These are phyloP conservation scores for Aspergillus panamensis DNA, from an alignment of 495 filamentous ascomycete species.

Conservation along the genomic window DNA sequence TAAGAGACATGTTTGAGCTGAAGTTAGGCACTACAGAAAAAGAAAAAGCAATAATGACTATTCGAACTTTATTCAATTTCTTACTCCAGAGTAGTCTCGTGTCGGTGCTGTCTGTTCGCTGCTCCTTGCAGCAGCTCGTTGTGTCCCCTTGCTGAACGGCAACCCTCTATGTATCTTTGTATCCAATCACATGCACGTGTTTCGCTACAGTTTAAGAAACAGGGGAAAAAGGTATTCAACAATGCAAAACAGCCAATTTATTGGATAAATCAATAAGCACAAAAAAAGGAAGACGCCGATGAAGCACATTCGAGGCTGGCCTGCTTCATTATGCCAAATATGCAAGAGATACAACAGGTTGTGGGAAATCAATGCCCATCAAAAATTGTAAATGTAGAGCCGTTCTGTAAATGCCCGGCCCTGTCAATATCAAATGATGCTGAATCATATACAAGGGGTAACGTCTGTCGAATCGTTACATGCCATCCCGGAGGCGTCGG, in stretches of 20 bases:
- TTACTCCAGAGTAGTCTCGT: conserved; percentile 1
- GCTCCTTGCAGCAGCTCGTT: conserved; percentile 13
- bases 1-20: neutral
- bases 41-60: too few species aligned
- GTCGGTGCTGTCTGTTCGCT: neutral
- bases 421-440: conserved; percentile 6
- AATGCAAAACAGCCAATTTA: conserved; percentile 15
- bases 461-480: conserved; percentile 14
- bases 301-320: neutral
- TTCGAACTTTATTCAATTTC: conserved; percentile 10
- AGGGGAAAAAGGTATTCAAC: neutral
- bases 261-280: neutral
- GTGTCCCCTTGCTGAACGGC: conserved; percentile 14
- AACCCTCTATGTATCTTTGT: conserved; percentile 19
- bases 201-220: neutral
- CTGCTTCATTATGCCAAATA: conserved; percentile 11
- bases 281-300: conserved; percentile 13
- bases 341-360: conserved; percentile 5
- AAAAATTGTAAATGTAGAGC: conserved; percentile 5
- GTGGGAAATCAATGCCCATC: conserved; percentile 4
- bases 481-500: conserved; percentile 28
- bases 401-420: conserved; percentile 14
- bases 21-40: neutral
- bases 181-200: conserved; percentile 18
- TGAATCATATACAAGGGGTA: conserved; percentile 13